These are phyloP conservation scores for Penicillium paneum DNA, from an alignment of 2,329 filamentous ascomycete species.

Conservation along the genomic window DNA sequence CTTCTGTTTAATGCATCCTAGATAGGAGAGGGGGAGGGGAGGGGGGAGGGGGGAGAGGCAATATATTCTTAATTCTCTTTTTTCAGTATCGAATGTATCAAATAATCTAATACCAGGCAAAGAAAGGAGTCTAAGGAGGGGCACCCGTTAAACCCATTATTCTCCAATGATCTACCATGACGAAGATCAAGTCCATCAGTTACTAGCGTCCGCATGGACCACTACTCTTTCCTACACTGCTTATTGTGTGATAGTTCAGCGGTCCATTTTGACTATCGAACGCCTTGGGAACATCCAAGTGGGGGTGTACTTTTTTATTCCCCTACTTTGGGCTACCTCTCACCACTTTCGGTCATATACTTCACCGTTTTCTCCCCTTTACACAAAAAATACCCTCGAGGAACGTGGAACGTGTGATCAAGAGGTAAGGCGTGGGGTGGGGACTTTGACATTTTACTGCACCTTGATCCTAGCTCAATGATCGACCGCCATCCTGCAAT, in stretches of 20 bases:
- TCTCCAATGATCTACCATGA: conserved; percentile 31
- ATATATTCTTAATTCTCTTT: background rate
- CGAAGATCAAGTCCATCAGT: conserved; percentile 38
- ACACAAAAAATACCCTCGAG: background rate
- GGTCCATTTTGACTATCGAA: conserved; percentile 4
- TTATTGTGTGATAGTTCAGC: background rate
- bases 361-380: conserved; percentile 25
- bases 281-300: background rate
- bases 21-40: background rate
- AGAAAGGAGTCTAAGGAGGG: background rate
- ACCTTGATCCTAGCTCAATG: conserved; percentile 34
- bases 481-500: conserved; percentile 40
- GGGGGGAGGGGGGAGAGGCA: background rate
- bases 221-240: conserved; percentile 17
- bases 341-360: conserved; percentile 23
- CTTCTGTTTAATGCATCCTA: background rate
- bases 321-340: conserved; percentile 17
- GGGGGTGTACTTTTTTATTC: background rate
- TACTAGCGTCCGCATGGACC: conserved; percentile 37
- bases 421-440: conserved; percentile 19
- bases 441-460: conserved; percentile 25
- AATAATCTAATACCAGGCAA: background rate
- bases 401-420: conserved; percentile 21
- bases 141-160: background rate
- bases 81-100: too few species aligned